These are phyloP conservation scores for Russula abietina DNA, from an alignment of 768 basidiomycete genomes.

Conservation along the genomic window DNA sequence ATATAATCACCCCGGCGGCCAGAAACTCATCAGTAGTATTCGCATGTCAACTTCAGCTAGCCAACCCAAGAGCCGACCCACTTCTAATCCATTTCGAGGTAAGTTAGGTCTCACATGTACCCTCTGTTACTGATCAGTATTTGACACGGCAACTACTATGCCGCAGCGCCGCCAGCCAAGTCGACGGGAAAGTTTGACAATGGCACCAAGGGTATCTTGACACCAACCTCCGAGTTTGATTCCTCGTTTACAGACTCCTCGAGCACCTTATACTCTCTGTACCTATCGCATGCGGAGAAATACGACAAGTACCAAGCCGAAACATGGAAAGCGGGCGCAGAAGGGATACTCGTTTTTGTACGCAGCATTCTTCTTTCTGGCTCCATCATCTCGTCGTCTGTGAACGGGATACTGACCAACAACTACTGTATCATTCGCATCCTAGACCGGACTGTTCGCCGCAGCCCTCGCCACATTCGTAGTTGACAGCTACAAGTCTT, in stretches of 20 bases:
- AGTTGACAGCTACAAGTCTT: slow-evolving; percentile 19
- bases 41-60: not conserved
- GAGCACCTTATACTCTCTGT: slow-evolving; percentile 9
- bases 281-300: slow-evolving; percentile 14
- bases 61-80: too few species aligned
- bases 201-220: not conserved
- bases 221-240: not conserved
- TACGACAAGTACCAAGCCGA: not conserved
- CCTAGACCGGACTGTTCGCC: slow-evolving; percentile 20
- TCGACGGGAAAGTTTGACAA: not conserved
- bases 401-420: not conserved
- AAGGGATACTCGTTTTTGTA: slow-evolving; percentile 19
- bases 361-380: not conserved
- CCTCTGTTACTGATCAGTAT: not conserved
- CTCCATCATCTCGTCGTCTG: not conserved
- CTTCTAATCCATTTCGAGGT: not conserved
- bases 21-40: not conserved
- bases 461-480: slow-evolving; percentile 15
- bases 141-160: not conserved
- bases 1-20: not conserved
- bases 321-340: slow-evolving; percentile 11
- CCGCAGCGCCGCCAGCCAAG: not conserved
- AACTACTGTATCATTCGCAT: too few species aligned
- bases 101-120: not conserved
- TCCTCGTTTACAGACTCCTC: slow-evolving; percentile 10